phyloP scores from a whole-genome alignment of 345 rosid genomes.

The Citrus inodora region DNA sequence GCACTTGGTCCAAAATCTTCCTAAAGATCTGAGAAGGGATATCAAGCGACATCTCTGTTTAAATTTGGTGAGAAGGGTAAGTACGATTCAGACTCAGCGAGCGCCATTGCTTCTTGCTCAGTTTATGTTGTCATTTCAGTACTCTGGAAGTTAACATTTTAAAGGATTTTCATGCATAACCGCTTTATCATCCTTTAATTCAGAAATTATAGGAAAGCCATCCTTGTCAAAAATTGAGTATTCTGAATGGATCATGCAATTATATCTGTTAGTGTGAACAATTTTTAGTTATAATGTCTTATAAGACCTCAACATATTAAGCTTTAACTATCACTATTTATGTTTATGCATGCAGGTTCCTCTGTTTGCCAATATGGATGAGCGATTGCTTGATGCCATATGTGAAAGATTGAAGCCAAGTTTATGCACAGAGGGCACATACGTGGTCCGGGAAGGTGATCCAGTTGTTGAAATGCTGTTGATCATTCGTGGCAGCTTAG shows the following conservation, averaged over 20 bases:
- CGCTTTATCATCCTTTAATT: background rate
- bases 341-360: slow-evolving; percentile 50
- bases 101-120: background rate
- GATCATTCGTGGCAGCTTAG: slow-evolving; percentile 74
- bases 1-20: slow-evolving; percentile 65
- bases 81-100: slow-evolving; percentile 2
- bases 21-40: slow-evolving; percentile 84
- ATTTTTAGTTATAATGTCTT: background rate
- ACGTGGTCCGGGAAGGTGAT: slow-evolving; percentile 80
- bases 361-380: slow-evolving; percentile 85
- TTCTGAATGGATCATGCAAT: background rate
- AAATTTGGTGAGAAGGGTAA: slow-evolving; percentile 80
- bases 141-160: background rate
- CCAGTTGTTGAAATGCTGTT: slow-evolving; percentile 89
- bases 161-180: background rate
- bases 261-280: background rate
- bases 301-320: background rate
- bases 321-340: background rate
- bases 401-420: slow-evolving; percentile 89
- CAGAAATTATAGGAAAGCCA: background rate
- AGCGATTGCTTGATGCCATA: slow-evolving; percentile 75
- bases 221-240: background rate
- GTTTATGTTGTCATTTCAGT: background rate
- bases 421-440: slow-evolving; percentile 66
- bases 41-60: slow-evolving; percentile 87